Evolutionary conservation across 1,284 basidiomycete species (phyloP).

Genomic region (Pholiota adiposa): DNA sequence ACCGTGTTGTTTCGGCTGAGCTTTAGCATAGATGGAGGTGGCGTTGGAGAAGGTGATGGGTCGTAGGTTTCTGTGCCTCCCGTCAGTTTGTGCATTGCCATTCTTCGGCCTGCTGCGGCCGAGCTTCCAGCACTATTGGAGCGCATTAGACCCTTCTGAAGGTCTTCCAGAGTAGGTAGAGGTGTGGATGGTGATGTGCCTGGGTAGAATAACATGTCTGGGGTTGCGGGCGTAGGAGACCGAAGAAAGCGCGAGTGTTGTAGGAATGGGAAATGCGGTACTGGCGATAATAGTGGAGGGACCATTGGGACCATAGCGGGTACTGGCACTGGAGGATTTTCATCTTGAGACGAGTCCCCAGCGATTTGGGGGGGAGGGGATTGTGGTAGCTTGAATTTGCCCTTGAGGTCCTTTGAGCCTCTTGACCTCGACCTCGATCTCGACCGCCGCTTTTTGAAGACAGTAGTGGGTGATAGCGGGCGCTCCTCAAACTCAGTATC

Average conservation of each 20-base stretch:
- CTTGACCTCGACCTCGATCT: conserved; percentile 78
- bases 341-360: conserved; percentile 74
- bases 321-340: conserved; percentile 45
- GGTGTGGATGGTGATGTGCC: conserved; percentile 67
- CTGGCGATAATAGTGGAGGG: conserved; percentile 61
- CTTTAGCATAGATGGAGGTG: conserved; percentile 48
- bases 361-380: conserved; percentile 49
- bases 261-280: conserved; percentile 60
- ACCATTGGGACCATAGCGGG: conserved; percentile 45
- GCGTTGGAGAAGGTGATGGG: conserved; percentile 57
- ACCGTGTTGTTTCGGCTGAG: conserved; percentile 78
- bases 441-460: conserved; percentile 63
- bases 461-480: conserved; percentile 39
- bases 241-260: conserved; percentile 58
- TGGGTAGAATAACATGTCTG: conserved; percentile 60
- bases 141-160: conserved; percentile 71
- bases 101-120: conserved; percentile 45
- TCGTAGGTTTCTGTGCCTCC: conserved; percentile 65
- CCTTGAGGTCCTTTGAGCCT: conserved; percentile 73
- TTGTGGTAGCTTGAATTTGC: conserved; percentile 51
- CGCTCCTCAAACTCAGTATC: conserved; percentile 36
- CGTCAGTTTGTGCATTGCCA: conserved; percentile 77
- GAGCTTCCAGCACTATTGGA: conserved; percentile 76
- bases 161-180: conserved; percentile 71
- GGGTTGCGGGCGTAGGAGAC: conserved; percentile 54